Conservation (phyloP, 1,284 basidiomycete species). For the Ustilago lituana region DNA sequence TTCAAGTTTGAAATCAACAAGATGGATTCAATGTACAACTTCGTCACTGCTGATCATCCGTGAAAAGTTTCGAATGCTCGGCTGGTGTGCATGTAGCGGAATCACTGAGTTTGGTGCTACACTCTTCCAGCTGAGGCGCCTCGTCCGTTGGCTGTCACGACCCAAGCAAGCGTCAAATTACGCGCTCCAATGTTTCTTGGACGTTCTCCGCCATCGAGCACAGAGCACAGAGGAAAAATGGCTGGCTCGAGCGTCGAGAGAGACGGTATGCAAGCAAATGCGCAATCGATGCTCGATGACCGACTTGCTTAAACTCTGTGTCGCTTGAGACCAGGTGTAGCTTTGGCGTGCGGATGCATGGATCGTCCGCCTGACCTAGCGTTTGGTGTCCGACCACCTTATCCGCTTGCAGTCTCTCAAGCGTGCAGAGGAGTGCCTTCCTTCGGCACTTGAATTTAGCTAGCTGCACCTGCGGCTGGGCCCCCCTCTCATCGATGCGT, state of each 20-base stretch:
- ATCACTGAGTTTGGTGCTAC: too few species aligned
- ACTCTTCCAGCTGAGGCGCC: too few species aligned
- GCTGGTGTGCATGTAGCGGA: too few species aligned
- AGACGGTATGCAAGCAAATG: conserved; percentile 23
- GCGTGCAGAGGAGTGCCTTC: background rate
- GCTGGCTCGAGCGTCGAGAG: conserved; percentile 10
- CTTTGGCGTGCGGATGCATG: conserved; percentile 5
- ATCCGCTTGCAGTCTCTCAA: too few species aligned
- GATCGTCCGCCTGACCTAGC: conserved; percentile 19
- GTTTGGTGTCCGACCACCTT: too few species aligned
- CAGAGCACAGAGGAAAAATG: too few species aligned
- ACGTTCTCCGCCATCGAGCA: background rate
- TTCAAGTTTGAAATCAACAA: background rate
- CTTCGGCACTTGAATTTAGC: background rate
- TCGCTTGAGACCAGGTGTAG: background rate
- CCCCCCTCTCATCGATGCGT: conserved; percentile 10
- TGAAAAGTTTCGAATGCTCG: too few species aligned
- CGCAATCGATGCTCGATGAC: conserved; percentile 46
- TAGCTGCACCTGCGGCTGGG: too few species aligned
- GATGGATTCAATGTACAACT: conserved; percentile 1
- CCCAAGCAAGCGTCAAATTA: background rate
- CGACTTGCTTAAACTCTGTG: conserved; percentile 3
- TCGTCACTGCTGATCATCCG: conserved; percentile 6
- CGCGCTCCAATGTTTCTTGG: background rate
- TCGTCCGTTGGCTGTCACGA: background rate